Percentiles rank a stretch among this genome's conserved stretches.
phyloP scores from a whole-genome alignment of 257 asterid genomes.

The Linaria vulgaris region DNA sequence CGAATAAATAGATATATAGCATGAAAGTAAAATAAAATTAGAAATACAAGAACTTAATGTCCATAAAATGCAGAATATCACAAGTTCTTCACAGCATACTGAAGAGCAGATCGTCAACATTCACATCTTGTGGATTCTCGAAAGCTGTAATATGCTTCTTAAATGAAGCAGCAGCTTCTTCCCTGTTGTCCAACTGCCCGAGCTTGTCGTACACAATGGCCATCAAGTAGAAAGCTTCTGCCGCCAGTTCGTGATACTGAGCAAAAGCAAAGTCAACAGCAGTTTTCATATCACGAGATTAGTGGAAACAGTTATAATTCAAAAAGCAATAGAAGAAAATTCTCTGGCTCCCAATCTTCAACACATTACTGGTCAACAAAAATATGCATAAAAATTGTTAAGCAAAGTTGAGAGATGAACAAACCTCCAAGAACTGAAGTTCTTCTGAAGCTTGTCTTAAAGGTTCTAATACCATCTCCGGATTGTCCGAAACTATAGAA shows the following conservation, averaged over 20 bases:
- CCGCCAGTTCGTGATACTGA: slow-evolving; percentile 88
- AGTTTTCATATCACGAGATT: neutral
- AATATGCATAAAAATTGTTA: neutral
- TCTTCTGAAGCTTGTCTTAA: slow-evolving; percentile 84
- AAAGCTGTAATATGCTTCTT: slow-evolving; percentile 65
- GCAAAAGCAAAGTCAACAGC: slow-evolving; percentile 16
- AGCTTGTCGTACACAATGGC: slow-evolving; percentile 72
- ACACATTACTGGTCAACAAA: neutral
- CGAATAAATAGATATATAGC: no score
- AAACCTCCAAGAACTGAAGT: slow-evolving; percentile 83
- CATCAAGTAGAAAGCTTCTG: slow-evolving; percentile 88
- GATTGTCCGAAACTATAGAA: slow-evolving; percentile 57
- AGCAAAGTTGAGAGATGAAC: slow-evolving; percentile 26
- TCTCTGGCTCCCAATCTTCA: neutral
- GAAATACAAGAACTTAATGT: neutral
- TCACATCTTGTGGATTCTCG: slow-evolving; percentile 57
- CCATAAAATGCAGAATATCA: neutral
- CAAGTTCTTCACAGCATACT: slow-evolving; percentile 15
- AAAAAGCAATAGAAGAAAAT: neutral
- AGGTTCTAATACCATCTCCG: slow-evolving; percentile 73
- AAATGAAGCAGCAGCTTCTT: slow-evolving; percentile 76
- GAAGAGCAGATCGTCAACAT: slow-evolving; percentile 37
- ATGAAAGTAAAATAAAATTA: no score
- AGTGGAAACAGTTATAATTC: neutral
- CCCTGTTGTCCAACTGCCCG: slow-evolving; percentile 70